Conservation (phyloP, 768 basidiomycete genomes). For the Floccularia luteovirens region DNA sequence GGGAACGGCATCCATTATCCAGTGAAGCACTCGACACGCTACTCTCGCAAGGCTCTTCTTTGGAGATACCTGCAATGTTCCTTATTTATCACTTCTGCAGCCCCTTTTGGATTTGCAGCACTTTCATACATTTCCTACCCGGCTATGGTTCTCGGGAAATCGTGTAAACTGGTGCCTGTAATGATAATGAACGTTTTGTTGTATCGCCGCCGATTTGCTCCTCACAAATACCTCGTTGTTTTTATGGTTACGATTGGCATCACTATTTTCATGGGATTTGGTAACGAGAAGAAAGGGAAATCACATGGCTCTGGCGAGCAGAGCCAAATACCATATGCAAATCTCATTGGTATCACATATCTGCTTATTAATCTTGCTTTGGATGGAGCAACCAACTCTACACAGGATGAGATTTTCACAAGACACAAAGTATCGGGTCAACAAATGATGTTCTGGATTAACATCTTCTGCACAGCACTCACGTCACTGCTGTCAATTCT, state of each 20-base stretch:
- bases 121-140: conserved; percentile 97
- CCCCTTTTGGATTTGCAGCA: conserved; percentile 94
- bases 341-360: conserved; percentile 66
- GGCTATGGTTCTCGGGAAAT: conserved; percentile 97
- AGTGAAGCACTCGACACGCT: conserved; percentile 22
- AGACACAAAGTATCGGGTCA: conserved; percentile 71
- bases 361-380: conserved; percentile 82
- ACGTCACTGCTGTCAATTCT: conserved; percentile 63
- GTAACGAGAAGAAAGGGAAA: conserved; percentile 43
- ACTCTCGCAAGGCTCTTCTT: conserved; percentile 45
- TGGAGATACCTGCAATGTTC: conserved; percentile 78
- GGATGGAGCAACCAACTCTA: conserved; percentile 92
- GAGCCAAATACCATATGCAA: conserved; percentile 46
- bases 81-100: conserved; percentile 80
- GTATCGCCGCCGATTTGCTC: conserved; percentile 87
- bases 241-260: conserved; percentile 89
- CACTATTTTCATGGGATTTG: conserved; percentile 90
- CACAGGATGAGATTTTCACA: conserved; percentile 94
- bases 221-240: conserved; percentile 95
- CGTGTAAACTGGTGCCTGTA: conserved; percentile 97
- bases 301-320: conserved; percentile 20
- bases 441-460: conserved; percentile 99
- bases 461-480: conserved; percentile 73
- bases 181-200: conserved; percentile 96
- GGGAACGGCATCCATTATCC: conserved; percentile 25